Percentiles rank a stretch among this genome's conserved stretches.
Conservation (phyloP, 805 yeast genomes). For the Teunomyces barrocoloradensis region DNA sequence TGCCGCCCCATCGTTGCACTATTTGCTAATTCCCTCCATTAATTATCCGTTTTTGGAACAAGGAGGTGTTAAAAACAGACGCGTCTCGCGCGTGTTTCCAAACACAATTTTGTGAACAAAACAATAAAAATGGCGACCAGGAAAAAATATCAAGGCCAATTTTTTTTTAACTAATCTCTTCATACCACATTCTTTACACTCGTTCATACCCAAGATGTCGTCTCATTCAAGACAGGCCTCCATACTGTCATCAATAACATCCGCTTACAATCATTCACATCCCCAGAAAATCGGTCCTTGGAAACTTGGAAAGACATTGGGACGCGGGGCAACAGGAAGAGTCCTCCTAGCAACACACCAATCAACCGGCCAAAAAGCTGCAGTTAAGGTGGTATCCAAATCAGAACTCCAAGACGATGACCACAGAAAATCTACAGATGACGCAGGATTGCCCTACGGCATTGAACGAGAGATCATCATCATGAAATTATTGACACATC, state of each 20-base stretch:
- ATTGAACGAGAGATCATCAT: conserved; percentile 96
- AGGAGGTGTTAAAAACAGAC: conserved; percentile 3
- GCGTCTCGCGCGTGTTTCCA: conserved; percentile 4
- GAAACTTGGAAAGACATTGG: conserved; percentile 75
- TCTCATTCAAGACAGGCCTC: conserved; percentile 60
- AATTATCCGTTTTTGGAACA: not conserved
- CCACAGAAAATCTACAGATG: conserved; percentile 35
- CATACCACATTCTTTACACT: not conserved
- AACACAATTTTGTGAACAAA: not conserved
- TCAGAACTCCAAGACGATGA: conserved; percentile 43
- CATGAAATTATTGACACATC: conserved; percentile 92
- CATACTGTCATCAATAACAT: conserved; percentile 53
- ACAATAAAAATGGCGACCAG: not conserved
- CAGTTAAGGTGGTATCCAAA: conserved; percentile 80
- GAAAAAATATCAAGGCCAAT: not conserved
- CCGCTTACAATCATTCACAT: conserved; percentile 44
- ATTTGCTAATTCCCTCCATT: not conserved
- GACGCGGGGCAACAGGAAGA: conserved; percentile 81
- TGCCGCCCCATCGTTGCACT: not conserved
- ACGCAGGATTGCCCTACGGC: conserved; percentile 83
- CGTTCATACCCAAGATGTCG: conserved; percentile 3
- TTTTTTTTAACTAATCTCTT: conserved; percentile 1
- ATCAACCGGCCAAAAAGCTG: conserved; percentile 71
- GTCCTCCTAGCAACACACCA: conserved; percentile 72
- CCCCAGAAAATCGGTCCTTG: conserved; percentile 73